Base-by-base conservation (phyloP, 108 stramenopile species). In the Chaetoceros muelleri region DNA sequence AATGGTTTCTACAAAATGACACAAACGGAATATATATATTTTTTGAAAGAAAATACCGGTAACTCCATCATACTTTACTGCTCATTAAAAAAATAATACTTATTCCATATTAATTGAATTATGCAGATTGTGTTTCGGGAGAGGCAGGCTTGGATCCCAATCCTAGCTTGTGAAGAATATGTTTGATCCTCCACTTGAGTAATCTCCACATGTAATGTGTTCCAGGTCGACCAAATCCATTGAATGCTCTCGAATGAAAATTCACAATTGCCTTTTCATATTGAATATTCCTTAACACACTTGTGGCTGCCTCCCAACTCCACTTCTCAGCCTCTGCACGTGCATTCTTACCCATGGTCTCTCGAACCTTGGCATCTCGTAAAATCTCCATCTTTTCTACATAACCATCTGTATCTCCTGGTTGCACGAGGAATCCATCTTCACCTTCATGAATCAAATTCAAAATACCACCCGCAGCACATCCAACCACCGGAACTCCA, bases 261-360 rank as follows among this genome's bases (percentile, higher is more conserved):
- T 92, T 92, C 49, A 81, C 71, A 64, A 92, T 53, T 0, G 85
- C 85, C 74, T 81, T 84, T 64, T 85, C 84, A 58, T 93, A 93
- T 52, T 88, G 87, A 24, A 87, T 71, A 70, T 93, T 93, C 47
- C 91, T 59, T 52, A 93, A 64, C 3, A 88, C 76, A 13, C 78
- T 77, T 1, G 91, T 93, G 2, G 91, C 91, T 8, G 91, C 84
- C 72, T 93, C 91, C 91, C 91, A 93, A 27, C 89, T 79, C 89
- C 89, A 91, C 45, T 57, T 53, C 48, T 91, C 89, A 3, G 89
- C 85, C 61, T 91, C 89, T 13, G 72, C 60, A 22, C 89, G 74
- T 13, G 89, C 89, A 8, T 56, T 46, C n/a, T 67, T 74, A 8
- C 83, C 89, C 81, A 91, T 85, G 48, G 57, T 50, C 1, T 55